Evolutionary conservation across 495 filamentous ascomycete genomes (phyloP), one percentile per base, ranked within the genome.

Genomic region (Jackrogersella minutella): DNA sequence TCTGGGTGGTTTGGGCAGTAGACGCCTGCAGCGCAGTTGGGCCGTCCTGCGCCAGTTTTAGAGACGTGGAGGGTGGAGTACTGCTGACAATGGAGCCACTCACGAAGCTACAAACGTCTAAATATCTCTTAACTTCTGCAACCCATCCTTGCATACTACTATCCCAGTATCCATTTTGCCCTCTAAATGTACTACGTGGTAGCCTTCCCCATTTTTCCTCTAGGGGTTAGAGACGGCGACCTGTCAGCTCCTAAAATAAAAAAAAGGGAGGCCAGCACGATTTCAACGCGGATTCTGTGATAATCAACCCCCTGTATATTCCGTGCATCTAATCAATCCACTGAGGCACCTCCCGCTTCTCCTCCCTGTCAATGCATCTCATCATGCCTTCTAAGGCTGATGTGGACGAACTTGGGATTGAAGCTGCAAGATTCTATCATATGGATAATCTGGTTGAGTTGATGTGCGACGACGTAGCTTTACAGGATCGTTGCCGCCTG

Each of bases 301-400:
- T 51, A 56, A n/a, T 24, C n/a, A 10, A 0, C 40, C 43, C 49
- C 54, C 30, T 62, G 51, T 64, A 54, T 58, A 69, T 57, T 65
- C 66, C 61, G 39, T 65, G 56, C 61, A 62, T 50, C 17, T 52
- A 16, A 34, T 64, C 66, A 61, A 52, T 31, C 61, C 56, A 47
- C 61, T 59, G 30, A 31, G 11, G 31, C 22, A 44, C 31, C 24
- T 21, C 17, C 13, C 51, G 30, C 60, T 43, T 7, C 44, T 60
- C 55, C 66, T 59, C 52, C 64, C 36, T 59, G 21, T 43, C 49
- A 22, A 61, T 69, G 66, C 61, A 69, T 40, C 66, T 62, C 66
- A 69, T 68, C 40, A 16, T 65, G 57, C 66, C 66, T 65, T 60
- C 61, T 65, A 69, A 69, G 66, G 66, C 66, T 69, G 66, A 64